Evolutionary conservation across 2,329 filamentous ascomycete species (phyloP).

Genomic region (Chrysoporthe austroafricana): DNA sequence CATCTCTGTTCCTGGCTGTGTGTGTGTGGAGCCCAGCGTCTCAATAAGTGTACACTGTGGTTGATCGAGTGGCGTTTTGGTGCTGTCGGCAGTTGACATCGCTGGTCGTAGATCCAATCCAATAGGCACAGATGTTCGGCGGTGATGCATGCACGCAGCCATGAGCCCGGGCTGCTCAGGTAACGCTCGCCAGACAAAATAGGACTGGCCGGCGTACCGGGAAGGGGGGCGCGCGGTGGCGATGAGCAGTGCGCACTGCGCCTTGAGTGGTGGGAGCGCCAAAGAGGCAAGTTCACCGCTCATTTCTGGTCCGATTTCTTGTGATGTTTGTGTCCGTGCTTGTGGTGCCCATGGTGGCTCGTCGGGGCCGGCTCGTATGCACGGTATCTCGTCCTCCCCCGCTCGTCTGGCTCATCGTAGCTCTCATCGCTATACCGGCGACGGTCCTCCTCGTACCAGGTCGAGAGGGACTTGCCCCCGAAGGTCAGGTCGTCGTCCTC

Average conservation of each 20-base stretch:
- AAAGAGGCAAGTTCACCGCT: not conserved
- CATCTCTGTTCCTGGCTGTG: not conserved
- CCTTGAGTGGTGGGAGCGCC: not conserved
- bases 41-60: constrained; percentile 2
- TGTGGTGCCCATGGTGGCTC: constrained; percentile 31
- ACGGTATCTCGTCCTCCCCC: constrained; percentile 44
- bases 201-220: no score
- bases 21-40: constrained; percentile 7
- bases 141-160: not conserved
- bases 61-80: not conserved
- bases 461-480: constrained; percentile 61
- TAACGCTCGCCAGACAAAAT: no score
- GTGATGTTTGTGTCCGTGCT: constrained; percentile 29
- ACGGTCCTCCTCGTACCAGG: constrained; percentile 64
- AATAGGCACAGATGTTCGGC: not conserved
- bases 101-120: not conserved
- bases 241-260: not conserved
- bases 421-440: constrained; percentile 45
- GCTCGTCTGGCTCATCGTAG: constrained; percentile 45
- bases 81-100: not conserved
- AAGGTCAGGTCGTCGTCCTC: constrained; percentile 66
- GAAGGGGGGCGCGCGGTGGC: no score
- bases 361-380: constrained; percentile 26
- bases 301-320: constrained; percentile 29
- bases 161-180: not conserved